These are phyloP conservation scores for Tieghemostelium lacteum DNA, from an alignment of 78 protist species.

Conservation along the genomic window DNA sequence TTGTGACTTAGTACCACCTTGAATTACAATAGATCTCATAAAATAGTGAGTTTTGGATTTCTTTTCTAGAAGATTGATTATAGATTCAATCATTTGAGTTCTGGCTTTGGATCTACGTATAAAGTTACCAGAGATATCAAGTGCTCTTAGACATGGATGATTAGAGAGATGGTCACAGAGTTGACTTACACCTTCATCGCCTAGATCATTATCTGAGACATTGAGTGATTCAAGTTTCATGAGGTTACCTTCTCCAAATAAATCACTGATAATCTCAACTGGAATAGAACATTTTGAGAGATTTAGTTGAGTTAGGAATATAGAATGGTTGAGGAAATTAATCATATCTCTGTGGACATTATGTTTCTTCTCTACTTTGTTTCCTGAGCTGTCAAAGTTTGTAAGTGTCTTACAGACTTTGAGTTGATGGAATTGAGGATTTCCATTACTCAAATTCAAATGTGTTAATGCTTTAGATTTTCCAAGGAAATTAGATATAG, in stretches of 20 bases:
- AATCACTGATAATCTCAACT: slow-evolving; percentile 13
- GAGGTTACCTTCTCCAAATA: slow-evolving; percentile 70
- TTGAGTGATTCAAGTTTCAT: slow-evolving; percentile 44
- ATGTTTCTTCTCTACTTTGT: slow-evolving; percentile 34
- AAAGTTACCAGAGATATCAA: slow-evolving; percentile 39
- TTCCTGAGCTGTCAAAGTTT: slow-evolving; percentile 49
- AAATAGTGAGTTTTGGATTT: slow-evolving; percentile 54
- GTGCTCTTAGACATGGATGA: not conserved
- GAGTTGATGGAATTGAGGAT: slow-evolving; percentile 61
- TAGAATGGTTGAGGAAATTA: slow-evolving; percentile 53
- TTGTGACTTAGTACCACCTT: slow-evolving; percentile 40
- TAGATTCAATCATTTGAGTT: slow-evolving; percentile 25
- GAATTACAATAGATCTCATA: slow-evolving; percentile 12
- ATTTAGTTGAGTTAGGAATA: slow-evolving; percentile 9
- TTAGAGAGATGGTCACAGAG: slow-evolving; percentile 20
- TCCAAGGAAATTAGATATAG: slow-evolving; percentile 34
- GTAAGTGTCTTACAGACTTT: slow-evolving; percentile 30
- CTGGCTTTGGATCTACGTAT: slow-evolving; percentile 16
- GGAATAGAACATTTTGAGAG: slow-evolving; percentile 58
- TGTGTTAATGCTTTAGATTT: slow-evolving; percentile 32
- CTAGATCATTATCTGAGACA: slow-evolving; percentile 54
- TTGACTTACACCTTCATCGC: slow-evolving; percentile 51
- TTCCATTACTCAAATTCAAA: slow-evolving; percentile 2
- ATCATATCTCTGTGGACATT: slow-evolving; percentile 66
- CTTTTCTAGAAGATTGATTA: slow-evolving; percentile 43